Evolutionary conservation across 2,329 filamentous ascomycete species (phyloP).

Genomic region (Colletotrichum shisoi): DNA sequence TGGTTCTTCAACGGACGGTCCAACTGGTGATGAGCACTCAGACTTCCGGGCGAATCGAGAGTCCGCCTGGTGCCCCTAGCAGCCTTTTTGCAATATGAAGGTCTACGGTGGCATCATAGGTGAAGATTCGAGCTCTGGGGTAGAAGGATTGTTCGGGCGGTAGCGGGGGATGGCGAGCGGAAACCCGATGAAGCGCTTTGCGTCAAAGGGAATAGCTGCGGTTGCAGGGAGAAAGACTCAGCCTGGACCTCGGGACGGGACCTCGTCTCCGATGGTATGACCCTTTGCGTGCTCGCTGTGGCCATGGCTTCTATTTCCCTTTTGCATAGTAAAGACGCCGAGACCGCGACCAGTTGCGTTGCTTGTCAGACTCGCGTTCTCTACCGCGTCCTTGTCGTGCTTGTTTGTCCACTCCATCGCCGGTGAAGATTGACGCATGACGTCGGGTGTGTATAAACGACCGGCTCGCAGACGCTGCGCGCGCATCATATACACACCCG

Average conservation of each 20-base stretch:
- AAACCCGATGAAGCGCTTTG: conserved; percentile 38
- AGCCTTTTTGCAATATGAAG: background rate
- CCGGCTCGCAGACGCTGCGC: background rate
- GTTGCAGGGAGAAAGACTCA: conserved; percentile 49
- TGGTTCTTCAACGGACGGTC: too few relatives aligned
- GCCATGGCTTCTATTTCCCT: conserved; percentile 48
- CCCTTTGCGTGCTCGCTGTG: conserved; percentile 46
- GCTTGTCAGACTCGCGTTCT: conserved; percentile 84
- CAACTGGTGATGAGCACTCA: background rate
- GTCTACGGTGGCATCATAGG: background rate
- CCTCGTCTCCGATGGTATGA: conserved; percentile 46
- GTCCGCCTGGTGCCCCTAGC: background rate
- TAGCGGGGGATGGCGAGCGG: conserved; percentile 21
- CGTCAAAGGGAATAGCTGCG: conserved; percentile 43
- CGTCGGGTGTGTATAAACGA: too few relatives aligned
- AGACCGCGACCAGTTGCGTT: conserved; percentile 73
- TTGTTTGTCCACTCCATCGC: conserved; percentile 97
- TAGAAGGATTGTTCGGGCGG: conserved; percentile 1
- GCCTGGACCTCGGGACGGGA: conserved; percentile 53
- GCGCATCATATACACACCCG: background rate
- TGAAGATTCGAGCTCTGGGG: background rate
- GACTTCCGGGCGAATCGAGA: background rate
- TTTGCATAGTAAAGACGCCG: conserved; percentile 56
- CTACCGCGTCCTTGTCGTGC: conserved; percentile 88
- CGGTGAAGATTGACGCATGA: conserved; percentile 79